phyloP scores from a whole-genome alignment of 768 basidiomycete species.

The Kwoniella europaea region DNA sequence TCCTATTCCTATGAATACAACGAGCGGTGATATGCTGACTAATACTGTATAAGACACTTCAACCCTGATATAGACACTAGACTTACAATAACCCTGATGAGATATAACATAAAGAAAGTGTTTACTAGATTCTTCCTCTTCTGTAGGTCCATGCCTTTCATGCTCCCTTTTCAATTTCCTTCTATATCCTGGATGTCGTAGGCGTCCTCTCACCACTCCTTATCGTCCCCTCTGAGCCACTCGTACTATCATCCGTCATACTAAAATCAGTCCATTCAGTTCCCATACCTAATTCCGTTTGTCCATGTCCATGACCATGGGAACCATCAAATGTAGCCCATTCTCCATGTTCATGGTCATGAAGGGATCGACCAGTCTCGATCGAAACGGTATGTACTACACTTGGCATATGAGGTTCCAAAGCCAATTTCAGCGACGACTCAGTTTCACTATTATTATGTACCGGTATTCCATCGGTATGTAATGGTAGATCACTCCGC shows the following conservation, averaged over 20 bases:
- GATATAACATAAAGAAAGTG: too few species aligned
- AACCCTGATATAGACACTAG: too few species aligned
- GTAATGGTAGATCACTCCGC: background rate
- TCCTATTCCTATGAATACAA: too few species aligned
- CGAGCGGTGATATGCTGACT: too few species aligned
- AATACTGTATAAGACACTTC: too few species aligned
- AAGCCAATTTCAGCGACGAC: conserved; percentile 21
- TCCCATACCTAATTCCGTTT: background rate
- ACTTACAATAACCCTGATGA: too few species aligned
- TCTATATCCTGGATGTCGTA: background rate
- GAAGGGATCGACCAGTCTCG: background rate
- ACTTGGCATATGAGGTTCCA: conserved; percentile 22
- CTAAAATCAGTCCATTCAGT: background rate
- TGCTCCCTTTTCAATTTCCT: too few species aligned
- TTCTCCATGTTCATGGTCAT: background rate
- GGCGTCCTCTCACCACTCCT: conserved; percentile 7
- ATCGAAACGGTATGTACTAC: conserved; percentile 20
- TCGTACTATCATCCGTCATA: background rate
- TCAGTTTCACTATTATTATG: conserved; percentile 5
- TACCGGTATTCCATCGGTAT: background rate
- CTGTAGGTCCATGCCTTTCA: too few species aligned
- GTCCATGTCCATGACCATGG: background rate
- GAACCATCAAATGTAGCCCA: background rate
- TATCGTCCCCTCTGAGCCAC: background rate
- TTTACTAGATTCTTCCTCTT: too few species aligned